Base-by-base conservation (phyloP, 2,329 filamentous ascomycete genomes). In the Ophiosphaerella herpotricha region DNA sequence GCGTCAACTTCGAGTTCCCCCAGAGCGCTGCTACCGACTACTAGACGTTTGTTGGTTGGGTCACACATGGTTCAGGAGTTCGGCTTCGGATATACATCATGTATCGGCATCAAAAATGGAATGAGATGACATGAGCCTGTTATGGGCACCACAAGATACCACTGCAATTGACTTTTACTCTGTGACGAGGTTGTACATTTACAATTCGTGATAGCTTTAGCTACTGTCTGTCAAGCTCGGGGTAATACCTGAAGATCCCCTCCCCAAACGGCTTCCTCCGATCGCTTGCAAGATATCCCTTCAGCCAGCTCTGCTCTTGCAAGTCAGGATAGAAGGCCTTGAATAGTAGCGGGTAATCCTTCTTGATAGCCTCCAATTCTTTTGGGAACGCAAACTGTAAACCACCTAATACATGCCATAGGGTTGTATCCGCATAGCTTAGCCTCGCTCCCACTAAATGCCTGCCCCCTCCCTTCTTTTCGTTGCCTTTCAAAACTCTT, bases 1-100 rank as follows among this genome's bases (percentile, higher is more conserved):
- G 86, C 77, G 94, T 97, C 77, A 86, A 87, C 80, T 99, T 99
- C 77, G 94, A 99, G 87, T 99, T 99, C 87, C 94, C 94, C 73
- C 89, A 95, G 84, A 84, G 84, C 76, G 82, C 82, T 74, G 78
- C 82, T 74, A 72, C 85, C 68, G 92, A 96, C 77, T 95, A 89
- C 82, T 96, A 94, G 83, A 82, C 73, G 63, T 60, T 55, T 64
- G 59, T 58, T 54, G 54, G 60, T 58, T 54, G 52, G 54, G 46
- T 46, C 53, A 54, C 61, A 60, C 60, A 66, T 64, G 61, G 68
- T 59, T 67, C 55, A 63, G 71, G 71, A 67, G 68, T 71, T 60
- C 57, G 69, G 69, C 65, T 70, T 72, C 61, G 60, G 65, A 61
- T 64, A 70, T 72, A 67, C 70, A 66, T 72, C 62, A 70, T 67